Evolutionary conservation across 441 rosid genomes (phyloP).

Genomic region (Brassica balearica): DNA sequence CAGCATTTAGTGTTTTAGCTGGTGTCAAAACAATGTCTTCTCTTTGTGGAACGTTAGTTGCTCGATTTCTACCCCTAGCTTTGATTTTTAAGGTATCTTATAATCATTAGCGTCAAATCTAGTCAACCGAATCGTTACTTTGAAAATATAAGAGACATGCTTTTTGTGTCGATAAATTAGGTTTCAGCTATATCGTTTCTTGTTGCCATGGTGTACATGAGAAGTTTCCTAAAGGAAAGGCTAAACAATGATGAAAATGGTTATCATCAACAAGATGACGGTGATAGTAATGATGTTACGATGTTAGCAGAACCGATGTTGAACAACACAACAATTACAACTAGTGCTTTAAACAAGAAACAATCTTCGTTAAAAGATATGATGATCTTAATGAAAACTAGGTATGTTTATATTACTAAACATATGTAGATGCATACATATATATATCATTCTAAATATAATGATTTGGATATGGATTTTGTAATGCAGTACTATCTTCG

Average conservation of each 20-base stretch:
- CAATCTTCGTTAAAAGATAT: conserved; percentile 50
- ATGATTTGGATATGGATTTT: conserved; percentile 13
- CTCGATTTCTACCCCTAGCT: conserved; percentile 74
- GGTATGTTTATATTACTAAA: conserved; percentile 46
- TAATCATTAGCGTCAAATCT: background rate
- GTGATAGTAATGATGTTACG: background rate
- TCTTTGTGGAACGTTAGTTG: conserved; percentile 65
- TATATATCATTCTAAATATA: background rate
- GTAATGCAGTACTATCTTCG: conserved; percentile 64
- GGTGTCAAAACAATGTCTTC: conserved; percentile 61
- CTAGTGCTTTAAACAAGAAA: conserved; percentile 37
- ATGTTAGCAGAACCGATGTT: conserved; percentile 58
- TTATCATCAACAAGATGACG: conserved; percentile 19
- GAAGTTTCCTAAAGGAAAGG: conserved; percentile 73
- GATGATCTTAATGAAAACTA: conserved; percentile 58
- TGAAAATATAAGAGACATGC: background rate
- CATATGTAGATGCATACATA: background rate
- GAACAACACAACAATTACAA: conserved; percentile 40
- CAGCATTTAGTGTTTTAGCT: conserved; percentile 73
- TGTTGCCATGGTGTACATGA: conserved; percentile 74
- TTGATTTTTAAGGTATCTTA: conserved; percentile 63
- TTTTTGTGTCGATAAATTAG: conserved; percentile 40
- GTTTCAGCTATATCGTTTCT: conserved; percentile 65
- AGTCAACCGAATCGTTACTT: background rate
- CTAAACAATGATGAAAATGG: conserved; percentile 26